Evolutionary conservation across 148 eudicot species (phyloP), one percentile per base, ranked within the genome.

Genomic region (Tetragonia tetragonoides): DNA sequence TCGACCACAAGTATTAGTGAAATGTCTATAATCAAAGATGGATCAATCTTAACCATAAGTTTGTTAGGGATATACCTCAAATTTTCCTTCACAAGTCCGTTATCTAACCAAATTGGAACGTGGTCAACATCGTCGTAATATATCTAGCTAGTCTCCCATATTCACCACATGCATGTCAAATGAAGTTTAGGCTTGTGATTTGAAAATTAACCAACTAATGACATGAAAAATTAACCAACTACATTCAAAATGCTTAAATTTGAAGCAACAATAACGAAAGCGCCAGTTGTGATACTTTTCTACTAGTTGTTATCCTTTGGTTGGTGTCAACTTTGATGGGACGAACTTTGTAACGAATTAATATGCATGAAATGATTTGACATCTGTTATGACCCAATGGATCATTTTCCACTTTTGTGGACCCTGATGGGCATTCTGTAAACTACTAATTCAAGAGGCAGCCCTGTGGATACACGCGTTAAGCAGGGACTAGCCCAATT

Each of bases 31-130:
- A 70, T 70, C 73, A 70, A 70, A 20, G 73, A 70, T 70, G 57
- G 73, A 70, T n/a, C 7, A 46, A 46, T 46, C 8, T 20, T 68
- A 68, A 15, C 28, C 44, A 44, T 44, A 44, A 68, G 72, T 68
- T 68, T 20, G 72, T 68, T 68, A 42, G 34, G 54, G 28, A 46
- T 21, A 68, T 68, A 46, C 72, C 16, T 68, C 72, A 68, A 41
- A 53, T 44, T 66, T 75, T 34, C 44, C 78, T 65, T 75, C 9
- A 62, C 17, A 51, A 64, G 12, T 75, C 70, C 78, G 70, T 75
- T 66, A 47, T 49, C 70, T 65, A 75, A 47, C 70, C 34, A 64
- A 75, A 66, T 47, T 66, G 62, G 59, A 41, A 41, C 51, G 21
- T 68, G 10, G 37, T 42, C 54, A 68, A 40, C 10, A 16, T 41